Evolutionary conservation across 2,329 filamentous ascomycete species (phyloP).

Genomic region (Curvularia sp.): DNA sequence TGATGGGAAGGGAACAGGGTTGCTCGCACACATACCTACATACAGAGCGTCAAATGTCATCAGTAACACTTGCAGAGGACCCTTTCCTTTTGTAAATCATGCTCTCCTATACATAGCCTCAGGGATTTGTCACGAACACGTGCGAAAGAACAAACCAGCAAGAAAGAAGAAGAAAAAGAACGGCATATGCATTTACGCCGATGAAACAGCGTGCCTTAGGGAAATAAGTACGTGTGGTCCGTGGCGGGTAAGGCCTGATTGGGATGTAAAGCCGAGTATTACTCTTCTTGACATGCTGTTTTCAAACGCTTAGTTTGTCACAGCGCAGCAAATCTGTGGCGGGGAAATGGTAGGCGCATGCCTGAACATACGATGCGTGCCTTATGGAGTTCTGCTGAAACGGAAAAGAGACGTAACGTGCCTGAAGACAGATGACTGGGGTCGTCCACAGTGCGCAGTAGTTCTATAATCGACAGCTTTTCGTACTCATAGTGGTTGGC

Average conservation of each 20-base stretch:
- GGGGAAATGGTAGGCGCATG: constrained; percentile 10
- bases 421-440: constrained; percentile 22
- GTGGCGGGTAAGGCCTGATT: no score
- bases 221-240: background rate
- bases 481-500: background rate
- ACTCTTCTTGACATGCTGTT: constrained; percentile 1
- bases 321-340: background rate
- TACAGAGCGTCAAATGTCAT: background rate
- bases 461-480: background rate
- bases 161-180: background rate
- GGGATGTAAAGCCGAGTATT: background rate
- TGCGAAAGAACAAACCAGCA: background rate
- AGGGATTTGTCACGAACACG: constrained; percentile 1
- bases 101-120: background rate
- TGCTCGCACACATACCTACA: background rate
- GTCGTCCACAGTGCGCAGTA: background rate
- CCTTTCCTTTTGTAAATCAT: background rate
- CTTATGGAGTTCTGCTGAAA: constrained; percentile 33
- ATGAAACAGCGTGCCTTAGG: background rate
- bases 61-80: background rate
- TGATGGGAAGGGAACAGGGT: background rate
- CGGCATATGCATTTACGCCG: background rate
- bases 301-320: constrained; percentile 12
- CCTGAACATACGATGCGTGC: constrained; percentile 15
- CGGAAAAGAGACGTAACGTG: constrained; percentile 25